These are phyloP conservation scores for Onygenales sp. DNA, from an alignment of 2,329 filamentous ascomycete species.

Conservation along the genomic window DNA sequence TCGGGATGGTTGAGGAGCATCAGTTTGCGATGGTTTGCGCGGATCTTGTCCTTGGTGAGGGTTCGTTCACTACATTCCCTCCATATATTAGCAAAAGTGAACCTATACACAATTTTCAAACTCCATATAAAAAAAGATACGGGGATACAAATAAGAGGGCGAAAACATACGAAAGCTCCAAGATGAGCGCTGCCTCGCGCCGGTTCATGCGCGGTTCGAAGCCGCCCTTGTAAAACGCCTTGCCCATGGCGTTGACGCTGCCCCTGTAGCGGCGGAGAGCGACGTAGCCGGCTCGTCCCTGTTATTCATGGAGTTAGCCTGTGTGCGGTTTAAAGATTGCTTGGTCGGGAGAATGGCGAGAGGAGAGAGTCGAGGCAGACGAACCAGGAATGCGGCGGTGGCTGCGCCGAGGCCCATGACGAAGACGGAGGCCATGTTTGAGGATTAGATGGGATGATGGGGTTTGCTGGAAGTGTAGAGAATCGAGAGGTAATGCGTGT, in stretches of 20 bases:
- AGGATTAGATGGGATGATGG: not conserved
- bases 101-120: conserved; percentile 3
- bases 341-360: not conserved
- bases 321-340: not conserved
- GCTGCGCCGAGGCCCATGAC: conserved; percentile 38
- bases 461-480: too few relatives aligned
- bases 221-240: conserved; percentile 96
- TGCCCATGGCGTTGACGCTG: conserved; percentile 65
- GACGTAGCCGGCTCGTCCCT: conserved; percentile 89
- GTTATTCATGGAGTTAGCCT: conserved; percentile 12
- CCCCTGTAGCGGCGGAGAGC: conserved; percentile 70
- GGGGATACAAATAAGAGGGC: not conserved
- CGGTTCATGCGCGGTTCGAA: conserved; percentile 93
- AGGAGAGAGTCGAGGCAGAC: conserved; percentile 20
- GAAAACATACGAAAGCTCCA: conserved; percentile 68
- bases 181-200: conserved; percentile 80
- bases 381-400: conserved; percentile 67
- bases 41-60: conserved; percentile 83
- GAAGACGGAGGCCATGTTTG: conserved; percentile 34
- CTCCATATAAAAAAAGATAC: not conserved
- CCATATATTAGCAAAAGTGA: not conserved
- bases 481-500: not conserved
- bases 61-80: conserved; percentile 61
- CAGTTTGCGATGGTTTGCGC: conserved; percentile 87
- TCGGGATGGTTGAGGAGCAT: conserved; percentile 99